A percentile compares a stretch with the other conserved stretches of the same genome.
Conservation (phyloP, 169 alveolate genomes). For the Plasmodium gaboni region DNA sequence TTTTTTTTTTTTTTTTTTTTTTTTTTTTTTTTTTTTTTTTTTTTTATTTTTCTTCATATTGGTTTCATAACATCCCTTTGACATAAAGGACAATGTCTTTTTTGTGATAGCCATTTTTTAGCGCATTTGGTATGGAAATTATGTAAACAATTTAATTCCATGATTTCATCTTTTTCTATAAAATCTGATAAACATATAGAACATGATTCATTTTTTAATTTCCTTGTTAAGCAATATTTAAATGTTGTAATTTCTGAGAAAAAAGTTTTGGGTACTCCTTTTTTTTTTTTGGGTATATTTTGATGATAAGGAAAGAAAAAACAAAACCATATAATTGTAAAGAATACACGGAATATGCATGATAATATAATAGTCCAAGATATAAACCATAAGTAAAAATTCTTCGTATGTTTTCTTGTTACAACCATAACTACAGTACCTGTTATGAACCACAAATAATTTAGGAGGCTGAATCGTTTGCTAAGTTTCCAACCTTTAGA, state of each 20-base stretch:
- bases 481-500: constrained; percentile 83
- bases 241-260: constrained; percentile 57
- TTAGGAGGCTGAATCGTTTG: constrained; percentile 77
- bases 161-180: constrained; percentile 76
- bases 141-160: constrained; percentile 80
- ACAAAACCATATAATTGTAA: constrained; percentile 72
- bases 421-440: constrained; percentile 78
- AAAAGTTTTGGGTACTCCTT: constrained; percentile 64
- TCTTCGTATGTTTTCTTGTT: constrained; percentile 61
- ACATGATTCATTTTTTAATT: constrained; percentile 77
- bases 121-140: constrained; percentile 83
- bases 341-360: constrained; percentile 69
- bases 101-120: constrained; percentile 82
- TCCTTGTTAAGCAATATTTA: constrained; percentile 51
- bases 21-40: no score
- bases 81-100: constrained; percentile 84
- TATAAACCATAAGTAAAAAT: constrained; percentile 67
- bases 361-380: constrained; percentile 73
- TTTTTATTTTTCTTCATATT: background rate
- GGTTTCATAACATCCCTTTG: constrained; percentile 74
- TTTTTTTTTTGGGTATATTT: constrained; percentile 71
- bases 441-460: constrained; percentile 82
- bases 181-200: constrained; percentile 84
- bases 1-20: no score
- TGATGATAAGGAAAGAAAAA: constrained; percentile 73